Percentiles rank a stretch among this genome's conserved stretches.
Conservation (phyloP, 495 filamentous ascomycete species). For the Neohortaea acidophila region DNA sequence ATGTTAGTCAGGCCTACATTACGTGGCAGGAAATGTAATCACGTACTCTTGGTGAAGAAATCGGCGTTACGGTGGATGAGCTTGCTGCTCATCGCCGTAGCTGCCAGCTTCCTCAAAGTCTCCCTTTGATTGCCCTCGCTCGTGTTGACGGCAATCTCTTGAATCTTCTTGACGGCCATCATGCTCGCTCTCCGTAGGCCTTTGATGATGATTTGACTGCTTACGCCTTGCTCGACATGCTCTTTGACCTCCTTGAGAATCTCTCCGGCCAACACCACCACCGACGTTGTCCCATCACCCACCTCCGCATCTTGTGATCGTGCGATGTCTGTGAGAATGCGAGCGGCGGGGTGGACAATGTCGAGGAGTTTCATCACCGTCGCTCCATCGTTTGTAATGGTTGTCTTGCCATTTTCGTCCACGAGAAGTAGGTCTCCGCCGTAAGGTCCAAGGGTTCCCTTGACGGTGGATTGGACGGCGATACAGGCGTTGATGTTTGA, state of each 20-base stretch:
- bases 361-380: constrained; percentile 99
- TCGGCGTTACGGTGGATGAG: constrained; percentile 92
- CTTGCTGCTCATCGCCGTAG: constrained; percentile 98
- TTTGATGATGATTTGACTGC: constrained; percentile 94
- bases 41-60: constrained; percentile 93
- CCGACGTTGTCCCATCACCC: constrained; percentile 92
- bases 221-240: constrained; percentile 90
- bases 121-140: constrained; percentile 74
- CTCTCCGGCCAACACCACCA: constrained; percentile 89
- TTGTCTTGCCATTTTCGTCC: constrained; percentile 86
- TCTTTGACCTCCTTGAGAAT: constrained; percentile 92
- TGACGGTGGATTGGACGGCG: constrained; percentile 91
- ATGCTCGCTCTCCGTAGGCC: constrained; percentile 72
- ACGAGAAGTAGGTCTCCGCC: constrained; percentile 92
- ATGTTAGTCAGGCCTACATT: background rate
- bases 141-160: constrained; percentile 87
- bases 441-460: constrained; percentile 91
- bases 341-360: constrained; percentile 93
- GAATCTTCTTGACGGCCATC: constrained; percentile 97
- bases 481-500: constrained; percentile 98
- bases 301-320: constrained; percentile 98
- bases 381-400: constrained; percentile 97
- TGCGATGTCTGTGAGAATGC: constrained; percentile 95
- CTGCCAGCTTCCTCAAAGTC: constrained; percentile 76
- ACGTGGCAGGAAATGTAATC: background rate